Evolutionary conservation across 129 eudicot species (phyloP).

Genomic region (Pulicaria dysenterica): DNA sequence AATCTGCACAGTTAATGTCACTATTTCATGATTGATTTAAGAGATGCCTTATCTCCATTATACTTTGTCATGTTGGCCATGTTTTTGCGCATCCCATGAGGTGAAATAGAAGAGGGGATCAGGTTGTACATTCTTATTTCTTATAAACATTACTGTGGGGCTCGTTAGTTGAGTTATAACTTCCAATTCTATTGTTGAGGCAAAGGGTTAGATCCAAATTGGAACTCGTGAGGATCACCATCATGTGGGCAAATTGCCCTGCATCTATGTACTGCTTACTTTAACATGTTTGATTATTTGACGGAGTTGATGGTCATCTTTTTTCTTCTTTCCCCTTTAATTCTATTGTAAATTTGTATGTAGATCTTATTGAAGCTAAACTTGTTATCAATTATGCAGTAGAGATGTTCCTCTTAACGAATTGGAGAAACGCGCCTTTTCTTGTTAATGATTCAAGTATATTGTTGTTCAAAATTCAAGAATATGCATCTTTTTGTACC

Average conservation of each 20-base stretch:
- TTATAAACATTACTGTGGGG: background rate
- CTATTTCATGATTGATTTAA: background rate
- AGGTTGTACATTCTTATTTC: constrained; percentile 9
- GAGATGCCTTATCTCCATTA: constrained; percentile 3
- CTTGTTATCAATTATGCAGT: background rate
- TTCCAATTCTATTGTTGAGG: background rate
- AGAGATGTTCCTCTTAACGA: background rate
- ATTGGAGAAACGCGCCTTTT: too few relatives aligned
- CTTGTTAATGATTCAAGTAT: too few relatives aligned
- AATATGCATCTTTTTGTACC: background rate
- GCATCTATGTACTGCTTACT: background rate
- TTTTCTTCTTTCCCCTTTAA: background rate
- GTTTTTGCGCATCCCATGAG: background rate
- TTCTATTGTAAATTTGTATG: constrained; percentile 6
- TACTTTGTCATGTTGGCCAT: constrained; percentile 3
- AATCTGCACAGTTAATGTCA: background rate
- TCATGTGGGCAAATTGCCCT: background rate
- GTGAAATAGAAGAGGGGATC: background rate
- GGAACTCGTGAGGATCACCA: background rate
- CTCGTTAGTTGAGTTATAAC: background rate
- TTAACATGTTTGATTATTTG: background rate
- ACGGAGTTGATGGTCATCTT: too few relatives aligned
- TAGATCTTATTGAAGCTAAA: constrained; percentile 3
- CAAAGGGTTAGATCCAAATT: background rate
- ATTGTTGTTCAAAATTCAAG: too few relatives aligned